A percentile compares a stretch with the other conserved stretches of the same genome.
phyloP scores from a whole-genome alignment of 2,329 filamentous ascomycete genomes.

The Penicillium griseofulvum region DNA sequence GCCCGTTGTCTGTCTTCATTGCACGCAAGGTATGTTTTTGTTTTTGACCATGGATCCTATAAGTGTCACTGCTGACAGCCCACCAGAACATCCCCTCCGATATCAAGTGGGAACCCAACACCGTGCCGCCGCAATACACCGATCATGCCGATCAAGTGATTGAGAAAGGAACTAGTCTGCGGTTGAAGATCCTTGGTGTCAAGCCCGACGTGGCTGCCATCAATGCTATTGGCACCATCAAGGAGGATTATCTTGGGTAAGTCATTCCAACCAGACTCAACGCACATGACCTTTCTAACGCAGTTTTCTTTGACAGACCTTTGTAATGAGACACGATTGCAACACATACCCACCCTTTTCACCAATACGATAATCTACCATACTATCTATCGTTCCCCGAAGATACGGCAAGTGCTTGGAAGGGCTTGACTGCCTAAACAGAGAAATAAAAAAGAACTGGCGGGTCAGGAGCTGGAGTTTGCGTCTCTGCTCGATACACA shows the following conservation, averaged over 20 bases:
- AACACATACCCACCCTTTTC: constrained; percentile 19
- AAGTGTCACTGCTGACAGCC: constrained; percentile 12
- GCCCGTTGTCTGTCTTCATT: constrained; percentile 50
- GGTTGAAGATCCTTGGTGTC: constrained; percentile 90
- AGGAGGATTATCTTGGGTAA: constrained; percentile 61
- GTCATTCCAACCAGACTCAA: constrained; percentile 10
- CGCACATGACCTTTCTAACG: constrained; percentile 12
- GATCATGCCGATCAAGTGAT: constrained; percentile 93
- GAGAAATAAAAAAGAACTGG: background rate
- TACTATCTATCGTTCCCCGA: background rate
- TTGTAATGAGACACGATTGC: constrained; percentile 29
- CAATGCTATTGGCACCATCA: constrained; percentile 97
- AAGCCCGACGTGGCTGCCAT: constrained; percentile 91
- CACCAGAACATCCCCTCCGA: constrained; percentile 69
- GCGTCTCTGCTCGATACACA: background rate
- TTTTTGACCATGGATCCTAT: background rate
- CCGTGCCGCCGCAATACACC: constrained; percentile 93
- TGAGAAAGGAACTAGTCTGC: constrained; percentile 88
- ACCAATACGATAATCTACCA: constrained; percentile 13
- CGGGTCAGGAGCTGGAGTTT: constrained; percentile 4
- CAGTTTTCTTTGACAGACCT: constrained; percentile 22
- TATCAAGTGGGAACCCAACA: constrained; percentile 92
- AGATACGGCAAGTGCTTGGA: background rate
- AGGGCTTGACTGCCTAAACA: background rate
- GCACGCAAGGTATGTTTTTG: constrained; percentile 65